These are phyloP conservation scores for Canavalia ensiformis DNA, from an alignment of 306 rosid genomes.

Conservation along the genomic window DNA sequence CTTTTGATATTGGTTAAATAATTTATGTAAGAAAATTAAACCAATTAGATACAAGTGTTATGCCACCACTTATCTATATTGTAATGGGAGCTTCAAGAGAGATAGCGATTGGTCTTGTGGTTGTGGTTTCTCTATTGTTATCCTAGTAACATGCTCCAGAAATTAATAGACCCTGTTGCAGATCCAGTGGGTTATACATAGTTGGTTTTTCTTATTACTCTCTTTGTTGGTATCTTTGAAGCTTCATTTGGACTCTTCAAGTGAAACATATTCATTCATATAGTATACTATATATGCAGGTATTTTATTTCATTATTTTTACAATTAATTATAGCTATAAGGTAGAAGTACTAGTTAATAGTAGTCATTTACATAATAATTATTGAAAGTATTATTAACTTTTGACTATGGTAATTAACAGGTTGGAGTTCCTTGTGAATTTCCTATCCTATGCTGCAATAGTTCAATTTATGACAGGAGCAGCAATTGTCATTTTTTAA, in stretches of 20 bases:
- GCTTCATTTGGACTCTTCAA: slow-evolving; percentile 78
- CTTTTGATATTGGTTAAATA: background rate
- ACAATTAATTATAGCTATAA: background rate
- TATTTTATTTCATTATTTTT: background rate
- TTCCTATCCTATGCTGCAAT: slow-evolving; percentile 78
- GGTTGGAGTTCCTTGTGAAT: slow-evolving; percentile 82
- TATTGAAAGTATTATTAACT: background rate
- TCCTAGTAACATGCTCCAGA: slow-evolving; percentile 70
- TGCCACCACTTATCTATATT: slow-evolving; percentile 89
- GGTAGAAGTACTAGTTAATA: background rate
- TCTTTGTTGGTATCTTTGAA: slow-evolving; percentile 86
- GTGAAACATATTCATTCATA: slow-evolving; percentile 22
- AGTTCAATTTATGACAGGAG: slow-evolving; percentile 77
- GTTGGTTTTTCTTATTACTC: slow-evolving; percentile 74
- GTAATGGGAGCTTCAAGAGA: slow-evolving; percentile 91
- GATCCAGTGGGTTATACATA: slow-evolving; percentile 72
- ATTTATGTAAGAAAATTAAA: slow-evolving; percentile 15
- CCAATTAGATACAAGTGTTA: slow-evolving; percentile 79
- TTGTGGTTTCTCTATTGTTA: slow-evolving; percentile 79
- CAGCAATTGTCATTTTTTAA: slow-evolving; percentile 67
- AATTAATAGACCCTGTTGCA: slow-evolving; percentile 63
- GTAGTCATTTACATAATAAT: background rate
- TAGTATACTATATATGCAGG: background rate
- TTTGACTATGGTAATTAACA: slow-evolving; percentile 29
- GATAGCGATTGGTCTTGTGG: slow-evolving; percentile 91